phyloP scores from a whole-genome alignment of 257 asterid species.

The Fraxinus pennsylvanica region DNA sequence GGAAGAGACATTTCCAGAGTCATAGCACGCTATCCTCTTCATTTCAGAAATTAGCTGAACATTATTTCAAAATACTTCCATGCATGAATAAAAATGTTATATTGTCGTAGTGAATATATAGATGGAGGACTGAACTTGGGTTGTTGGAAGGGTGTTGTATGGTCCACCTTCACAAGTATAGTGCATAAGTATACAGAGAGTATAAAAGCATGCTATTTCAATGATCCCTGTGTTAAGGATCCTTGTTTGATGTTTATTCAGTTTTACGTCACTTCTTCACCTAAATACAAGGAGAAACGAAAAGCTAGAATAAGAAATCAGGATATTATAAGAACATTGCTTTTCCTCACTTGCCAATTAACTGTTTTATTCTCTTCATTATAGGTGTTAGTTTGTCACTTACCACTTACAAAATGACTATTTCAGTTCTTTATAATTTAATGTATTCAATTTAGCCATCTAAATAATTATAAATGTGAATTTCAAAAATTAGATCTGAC shows the following conservation, averaged over 20 bases:
- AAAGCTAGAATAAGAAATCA: neutral
- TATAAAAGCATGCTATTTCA: neutral
- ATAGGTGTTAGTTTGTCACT: neutral
- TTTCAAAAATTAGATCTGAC: neutral
- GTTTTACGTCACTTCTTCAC: neutral
- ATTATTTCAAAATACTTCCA: neutral
- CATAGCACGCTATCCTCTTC: neutral
- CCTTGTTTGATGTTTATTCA: neutral
- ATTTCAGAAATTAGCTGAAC: neutral
- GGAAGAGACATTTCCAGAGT: neutral
- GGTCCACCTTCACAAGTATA: neutral
- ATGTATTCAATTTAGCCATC: neutral
- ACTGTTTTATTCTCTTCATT: neutral
- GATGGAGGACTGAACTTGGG: neutral
- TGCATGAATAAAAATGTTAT: neutral
- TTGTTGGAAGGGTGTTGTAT: neutral
- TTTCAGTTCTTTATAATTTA: neutral
- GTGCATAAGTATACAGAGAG: neutral
- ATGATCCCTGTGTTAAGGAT: neutral
- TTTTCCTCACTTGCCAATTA: neutral
- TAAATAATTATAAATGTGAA: neutral
- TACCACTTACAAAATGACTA: neutral
- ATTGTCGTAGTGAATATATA: neutral
- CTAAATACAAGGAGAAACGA: neutral
- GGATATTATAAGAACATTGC: neutral